Base-by-base conservation (phyloP, 176 grass and related monocot species). In the Microstegium vimineum region DNA sequence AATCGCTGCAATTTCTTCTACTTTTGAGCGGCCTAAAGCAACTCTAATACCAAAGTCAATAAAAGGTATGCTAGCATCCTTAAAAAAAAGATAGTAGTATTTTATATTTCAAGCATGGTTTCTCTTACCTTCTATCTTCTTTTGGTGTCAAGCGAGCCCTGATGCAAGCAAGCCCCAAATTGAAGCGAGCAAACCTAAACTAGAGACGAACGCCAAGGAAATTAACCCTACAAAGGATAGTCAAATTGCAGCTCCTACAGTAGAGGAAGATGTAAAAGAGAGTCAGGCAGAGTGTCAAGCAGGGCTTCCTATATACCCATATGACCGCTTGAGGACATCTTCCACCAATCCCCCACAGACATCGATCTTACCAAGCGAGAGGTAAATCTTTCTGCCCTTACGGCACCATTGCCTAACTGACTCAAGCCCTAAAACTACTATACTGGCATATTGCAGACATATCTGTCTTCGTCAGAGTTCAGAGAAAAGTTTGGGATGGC, bases 41-140 rank as follows among this genome's bases (percentile, higher is more conserved):
- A 92, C 81, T 49, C 91, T 99, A 81, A 99, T 99, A 85, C 96
- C 96, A 47, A 99, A 91, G 74, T 94, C 91, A 71, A 77, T 99
- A 47, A 99, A 99, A 99, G 93, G 96, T 99, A 93, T 49, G 73
- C 49, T 62, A 26, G 23, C 42, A 56, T 87, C 61, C 54, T 71
- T 88, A 69, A 18, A 31, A n/a, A n/a, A 76, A 70, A 49, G 40
- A 51, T 80, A 64, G 15, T 71, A 6, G 22, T 28, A 60, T 68
- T 74, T 27, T 76, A 40, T 7, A 7, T 66, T 65, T 52, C 18
- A 45, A 49, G 38, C 78, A 81, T 68, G 69, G 6, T 32, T 86
- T 86, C 1, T 47, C 79, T 84, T 73, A 90, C 62, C 60, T 90
- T 62, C 66, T 86, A 51, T 31, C 4, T 81, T 83, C 42, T 88